Percentiles rank a stretch among this genome's conserved stretches.
Evolutionary conservation across 805 yeast genomes (phyloP).

Genomic region (Scheffersomyces ergatensis): DNA sequence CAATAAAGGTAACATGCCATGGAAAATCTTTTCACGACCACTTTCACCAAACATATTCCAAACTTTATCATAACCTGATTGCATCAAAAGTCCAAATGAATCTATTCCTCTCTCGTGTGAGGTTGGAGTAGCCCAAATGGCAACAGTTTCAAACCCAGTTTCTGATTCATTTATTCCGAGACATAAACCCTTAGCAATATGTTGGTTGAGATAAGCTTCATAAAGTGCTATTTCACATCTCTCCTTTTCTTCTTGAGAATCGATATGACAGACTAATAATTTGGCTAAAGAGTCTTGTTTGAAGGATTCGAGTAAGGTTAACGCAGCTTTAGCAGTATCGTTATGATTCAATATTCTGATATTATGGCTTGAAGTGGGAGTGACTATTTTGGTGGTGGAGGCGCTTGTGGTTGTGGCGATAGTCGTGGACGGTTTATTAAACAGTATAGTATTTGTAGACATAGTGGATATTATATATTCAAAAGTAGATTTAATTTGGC

Average conservation of each 20-base stretch:
- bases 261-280: slow-evolving; percentile 24
- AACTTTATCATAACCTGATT: slow-evolving; percentile 51
- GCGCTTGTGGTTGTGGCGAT: not conserved
- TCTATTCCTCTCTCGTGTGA: slow-evolving; percentile 41
- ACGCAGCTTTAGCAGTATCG: slow-evolving; percentile 35
- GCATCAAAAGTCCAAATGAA: slow-evolving; percentile 44
- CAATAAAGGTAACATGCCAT: slow-evolving; percentile 49
- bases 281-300: slow-evolving; percentile 32
- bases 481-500: not conserved
- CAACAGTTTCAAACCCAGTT: slow-evolving; percentile 49
- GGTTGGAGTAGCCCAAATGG: slow-evolving; percentile 52
- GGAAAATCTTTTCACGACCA: slow-evolving; percentile 49
- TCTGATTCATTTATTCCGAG: slow-evolving; percentile 48
- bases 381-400: not conserved
- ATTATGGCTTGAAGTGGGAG: not conserved
- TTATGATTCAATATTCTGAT: slow-evolving; percentile 13
- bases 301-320: slow-evolving; percentile 35
- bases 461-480: not conserved
- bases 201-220: slow-evolving; percentile 51
- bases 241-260: slow-evolving; percentile 12
- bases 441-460: not conserved
- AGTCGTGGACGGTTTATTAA: not conserved
- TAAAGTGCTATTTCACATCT: slow-evolving; percentile 39
- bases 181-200: slow-evolving; percentile 48
- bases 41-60: slow-evolving; percentile 48